Evolutionary conservation across 371 early-diverging fungal genomes (phyloP), one percentile per base, ranked within the genome.

Genomic region (Rhizopus microsporus): DNA sequence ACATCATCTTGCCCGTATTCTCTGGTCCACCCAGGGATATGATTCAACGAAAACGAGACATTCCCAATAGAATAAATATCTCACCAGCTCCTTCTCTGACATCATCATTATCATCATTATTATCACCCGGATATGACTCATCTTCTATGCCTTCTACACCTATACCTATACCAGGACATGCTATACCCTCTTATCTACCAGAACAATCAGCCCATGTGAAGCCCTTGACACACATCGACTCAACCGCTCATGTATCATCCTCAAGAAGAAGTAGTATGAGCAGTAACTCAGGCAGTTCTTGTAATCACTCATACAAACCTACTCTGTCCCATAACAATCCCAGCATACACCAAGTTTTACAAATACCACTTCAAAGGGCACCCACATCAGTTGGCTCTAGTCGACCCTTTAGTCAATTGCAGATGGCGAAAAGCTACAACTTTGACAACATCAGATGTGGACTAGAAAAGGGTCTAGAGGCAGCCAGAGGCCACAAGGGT

Each of bases 401-500:
- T 9, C 17, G 7, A 12, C 1, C 9, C 8, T 12, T 1, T 29
- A 4, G 46, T 23, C 29, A 23, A 23, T 12, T 46, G 9, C 17
- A 29, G 12, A 46, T 23, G 46, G 68, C 67, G 0, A 62, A 63
- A 38, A 56, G 65, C 3, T 75, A 73, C 46, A 82, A 82, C 16
- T 66, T 74, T 17, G 2, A 59, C n/a, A 68, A 68, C 3, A 78
- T 76, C 3, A 69, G 65, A 32, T 29, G 15, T 5, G 60, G 63
- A 0, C 49, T 81, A 16, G 49, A 44, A 10, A 60, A 57, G 10
- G 74, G 66, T 15, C 30, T 82, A 5, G 71, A 77, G 6, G 37
- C 65, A 31, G 61, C 63, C 1, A 63, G 73, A 13, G 59, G 67
- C 17, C 67, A 60, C 39, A 73, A 62, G 55, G 82, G 80, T 3